Evolutionary conservation across 352 stramenopile genomes (phyloP).

Genomic region (Phytopythium delawarense): DNA sequence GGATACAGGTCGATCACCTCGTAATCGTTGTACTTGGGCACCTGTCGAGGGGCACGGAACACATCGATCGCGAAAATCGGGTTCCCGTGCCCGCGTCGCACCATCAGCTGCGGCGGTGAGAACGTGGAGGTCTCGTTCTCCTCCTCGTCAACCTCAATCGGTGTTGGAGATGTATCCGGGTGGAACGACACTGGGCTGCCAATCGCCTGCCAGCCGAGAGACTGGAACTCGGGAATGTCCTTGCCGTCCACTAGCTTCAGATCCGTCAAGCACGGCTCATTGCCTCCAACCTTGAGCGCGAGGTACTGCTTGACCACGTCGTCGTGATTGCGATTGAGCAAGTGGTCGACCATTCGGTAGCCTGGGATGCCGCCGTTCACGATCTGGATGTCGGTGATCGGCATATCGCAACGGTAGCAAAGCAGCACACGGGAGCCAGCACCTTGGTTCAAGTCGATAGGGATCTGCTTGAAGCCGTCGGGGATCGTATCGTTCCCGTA

Average conservation of each 20-base stretch:
- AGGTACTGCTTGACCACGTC: slow-evolving; percentile 75
- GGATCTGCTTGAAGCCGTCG: slow-evolving; percentile 85
- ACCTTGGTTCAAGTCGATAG: slow-evolving; percentile 83
- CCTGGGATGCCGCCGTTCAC: slow-evolving; percentile 79
- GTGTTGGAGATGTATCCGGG: not conserved
- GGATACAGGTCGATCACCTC: slow-evolving; percentile 77
- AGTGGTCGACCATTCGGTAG: slow-evolving; percentile 79
- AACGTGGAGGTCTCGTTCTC: not conserved
- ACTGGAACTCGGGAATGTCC: slow-evolving; percentile 37
- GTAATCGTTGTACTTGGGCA: slow-evolving; percentile 88
- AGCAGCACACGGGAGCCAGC: slow-evolving; percentile 80
- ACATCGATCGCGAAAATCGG: slow-evolving; percentile 86
- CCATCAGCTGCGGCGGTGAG: slow-evolving; percentile 48
- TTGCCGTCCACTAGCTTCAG: slow-evolving; percentile 52
- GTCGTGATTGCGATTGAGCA: slow-evolving; percentile 68
- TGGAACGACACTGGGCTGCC: slow-evolving; percentile 51
- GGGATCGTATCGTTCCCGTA: slow-evolving; percentile 79
- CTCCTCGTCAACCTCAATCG: not conserved
- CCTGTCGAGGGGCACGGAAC: slow-evolving; percentile 75
- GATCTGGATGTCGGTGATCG: slow-evolving; percentile 84
- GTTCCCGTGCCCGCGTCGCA: slow-evolving; percentile 78
- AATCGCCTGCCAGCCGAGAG: slow-evolving; percentile 68
- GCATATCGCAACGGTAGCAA: slow-evolving; percentile 87
- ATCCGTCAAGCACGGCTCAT: slow-evolving; percentile 77
- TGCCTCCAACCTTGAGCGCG: slow-evolving; percentile 78